Conservation (phyloP, 306 rosid genomes). For the Quercus berberidifolia region DNA sequence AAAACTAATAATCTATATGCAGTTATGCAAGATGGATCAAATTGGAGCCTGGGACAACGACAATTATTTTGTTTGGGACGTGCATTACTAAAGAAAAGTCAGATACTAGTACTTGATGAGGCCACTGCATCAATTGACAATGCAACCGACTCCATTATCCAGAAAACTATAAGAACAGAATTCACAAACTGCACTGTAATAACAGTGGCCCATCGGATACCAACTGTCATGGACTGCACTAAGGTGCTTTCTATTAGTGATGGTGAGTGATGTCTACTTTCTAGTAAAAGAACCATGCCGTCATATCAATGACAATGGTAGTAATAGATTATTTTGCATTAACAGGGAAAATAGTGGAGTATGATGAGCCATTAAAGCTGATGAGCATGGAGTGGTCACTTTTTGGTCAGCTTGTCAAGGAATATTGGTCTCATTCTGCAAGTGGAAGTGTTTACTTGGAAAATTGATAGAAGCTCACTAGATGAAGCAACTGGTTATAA, state of each 20-base stretch:
- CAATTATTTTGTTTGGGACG: slow-evolving; percentile 31
- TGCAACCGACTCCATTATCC: background rate
- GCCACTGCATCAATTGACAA: background rate
- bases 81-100: background rate
- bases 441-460: background rate
- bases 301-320: background rate
- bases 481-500: too few relatives aligned
- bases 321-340: background rate
- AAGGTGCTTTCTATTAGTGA: slow-evolving; percentile 29
- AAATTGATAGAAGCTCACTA: background rate
- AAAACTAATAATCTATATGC: background rate
- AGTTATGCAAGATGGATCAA: slow-evolving; percentile 18
- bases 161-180: too few relatives aligned
- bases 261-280: slow-evolving; percentile 9
- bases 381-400: slow-evolving; percentile 76
- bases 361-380: slow-evolving; percentile 70
- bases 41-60: slow-evolving; percentile 36
- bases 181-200: slow-evolving; percentile 22
- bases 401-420: slow-evolving; percentile 76
- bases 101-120: background rate
- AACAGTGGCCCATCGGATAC: slow-evolving; percentile 35
- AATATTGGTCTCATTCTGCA: slow-evolving; percentile 80
- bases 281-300: background rate
- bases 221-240: slow-evolving; percentile 32
- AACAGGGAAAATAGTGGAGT: slow-evolving; percentile 75